Base-by-base conservation (phyloP, 2,329 filamentous ascomycete species). In the Colletotrichum horii region DNA sequence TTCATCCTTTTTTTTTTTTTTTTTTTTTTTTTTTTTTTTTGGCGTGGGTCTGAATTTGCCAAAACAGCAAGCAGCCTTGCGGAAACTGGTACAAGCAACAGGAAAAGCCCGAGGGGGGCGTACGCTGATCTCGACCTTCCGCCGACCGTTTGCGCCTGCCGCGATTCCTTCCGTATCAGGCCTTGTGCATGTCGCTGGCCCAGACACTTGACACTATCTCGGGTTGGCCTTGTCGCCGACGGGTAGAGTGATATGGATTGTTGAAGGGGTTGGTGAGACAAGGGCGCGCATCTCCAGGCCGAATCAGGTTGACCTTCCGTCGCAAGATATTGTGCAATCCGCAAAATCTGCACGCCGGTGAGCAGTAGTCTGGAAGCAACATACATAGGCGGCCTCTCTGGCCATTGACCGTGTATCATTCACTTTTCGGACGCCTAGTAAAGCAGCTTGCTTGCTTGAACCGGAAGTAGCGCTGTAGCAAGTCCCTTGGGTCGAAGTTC, bases 41-140 rank as follows among this genome's bases (percentile, higher is more conserved):
- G n/a, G 55, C 48, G 24, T 52, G n/a, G 62, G 36, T 32, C 16
- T 48, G 62, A 32, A 55, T 32, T 48, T 12, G 56, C 67, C 48
- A 73, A 68, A 66, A 65, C n/a, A n/a, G n/a, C n/a, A n/a, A 16
- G 32, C 65, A 76, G 74, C 70, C 65, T 76, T 74, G 70, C 74
- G 70, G 52, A 60, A 66, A n/a, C 61, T 65, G 58, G 56, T 24
- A 36, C 48, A 61, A 38, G 30, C 56, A 74, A 14, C 32, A 24
- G 55, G 38, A 8, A n/a, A 22, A 60, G 14, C 38, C 36, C 36
- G 36, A 43, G 36, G 11, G 11, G 24, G 64, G 30, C 26, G n/a
- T 6, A 32, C 24, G 26, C 24, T 56, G 66, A 52, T 43, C 19
- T 64, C 34, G 15, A 62, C 38, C 62, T 22, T 72, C 26, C 16